These are phyloP conservation scores for Tubosaeta sp. DNA, from an alignment of 768 basidiomycete genomes.

Conservation along the genomic window DNA sequence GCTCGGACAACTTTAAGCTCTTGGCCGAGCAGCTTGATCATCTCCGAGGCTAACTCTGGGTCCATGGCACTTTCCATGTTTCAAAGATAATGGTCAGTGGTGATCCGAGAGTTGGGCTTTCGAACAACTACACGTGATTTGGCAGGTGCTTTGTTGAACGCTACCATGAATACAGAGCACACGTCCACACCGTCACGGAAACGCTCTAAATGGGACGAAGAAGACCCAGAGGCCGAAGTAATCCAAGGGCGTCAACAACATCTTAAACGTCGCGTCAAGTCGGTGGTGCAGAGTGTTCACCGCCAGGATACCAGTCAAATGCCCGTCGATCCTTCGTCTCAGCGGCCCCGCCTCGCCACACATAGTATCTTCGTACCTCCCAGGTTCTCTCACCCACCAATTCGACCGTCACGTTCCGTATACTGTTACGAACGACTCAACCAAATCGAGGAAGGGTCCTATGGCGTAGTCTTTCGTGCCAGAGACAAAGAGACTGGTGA, in stretches of 20 bases:
- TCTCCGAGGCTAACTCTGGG: conserved; percentile 22
- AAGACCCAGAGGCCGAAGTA: conserved; percentile 43
- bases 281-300: conserved; percentile 23
- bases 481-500: conserved; percentile 91
- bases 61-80: conserved; percentile 26
- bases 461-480: conserved; percentile 97
- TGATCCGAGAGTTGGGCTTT: too few species aligned
- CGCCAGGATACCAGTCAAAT: conserved; percentile 17
- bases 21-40: conserved; percentile 23
- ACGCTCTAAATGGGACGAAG: conserved; percentile 69
- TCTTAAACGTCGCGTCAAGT: conserved; percentile 55
- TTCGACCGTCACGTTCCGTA: conserved; percentile 86
- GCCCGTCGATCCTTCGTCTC: conserved; percentile 12
- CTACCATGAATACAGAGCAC: conserved; percentile 22
- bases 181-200: conserved; percentile 60
- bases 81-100: too few species aligned
- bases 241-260: conserved; percentile 33
- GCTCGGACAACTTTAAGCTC: conserved; percentile 22
- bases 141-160: conserved; percentile 6
- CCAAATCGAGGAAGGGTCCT: conserved; percentile 98
- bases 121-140: conserved; percentile 10
- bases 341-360: conserved; percentile 15
- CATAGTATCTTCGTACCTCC: conserved; percentile 75
- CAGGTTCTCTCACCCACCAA: conserved; percentile 70
- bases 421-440: conserved; percentile 93